phyloP scores from a whole-genome alignment of 441 rosid species.

The Adansonia gregorii region DNA sequence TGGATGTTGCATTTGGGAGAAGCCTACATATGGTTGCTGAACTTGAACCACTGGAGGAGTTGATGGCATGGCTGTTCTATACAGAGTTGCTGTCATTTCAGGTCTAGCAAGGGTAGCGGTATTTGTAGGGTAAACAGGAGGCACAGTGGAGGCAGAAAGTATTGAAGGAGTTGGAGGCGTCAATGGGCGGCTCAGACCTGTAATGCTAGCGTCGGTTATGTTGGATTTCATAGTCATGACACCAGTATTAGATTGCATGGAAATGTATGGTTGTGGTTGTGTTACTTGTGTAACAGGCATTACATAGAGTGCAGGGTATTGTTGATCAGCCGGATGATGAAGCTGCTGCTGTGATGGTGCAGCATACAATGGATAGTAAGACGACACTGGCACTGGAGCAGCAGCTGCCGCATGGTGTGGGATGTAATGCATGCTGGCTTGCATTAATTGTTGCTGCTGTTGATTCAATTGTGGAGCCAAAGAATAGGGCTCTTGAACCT shows the following conservation, averaged over 20 bases:
- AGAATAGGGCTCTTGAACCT: conserved; percentile 36
- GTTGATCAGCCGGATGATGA: conserved; percentile 43
- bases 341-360: conserved; percentile 34
- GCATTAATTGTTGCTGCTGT: conserved; percentile 36
- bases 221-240: conserved; percentile 19
- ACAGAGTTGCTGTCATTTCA: conserved; percentile 41
- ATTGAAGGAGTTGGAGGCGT: conserved; percentile 30
- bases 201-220: conserved; percentile 18
- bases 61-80: conserved; percentile 36
- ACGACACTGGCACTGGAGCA: conserved; percentile 37
- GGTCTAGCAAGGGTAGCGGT: conserved; percentile 36
- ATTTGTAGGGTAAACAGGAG: conserved; percentile 42
- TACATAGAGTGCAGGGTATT: conserved; percentile 53
- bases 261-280: conserved; percentile 49
- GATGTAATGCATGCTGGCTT: conserved; percentile 50
- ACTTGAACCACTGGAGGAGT: conserved; percentile 42
- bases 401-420: conserved; percentile 38
- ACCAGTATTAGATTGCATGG: conserved; percentile 37
- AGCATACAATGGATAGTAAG: conserved; percentile 56
- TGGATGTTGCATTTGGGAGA: conserved; percentile 47
- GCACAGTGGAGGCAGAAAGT: conserved; percentile 25
- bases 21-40: conserved; percentile 51
- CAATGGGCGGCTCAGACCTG: conserved; percentile 26
- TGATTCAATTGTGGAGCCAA: conserved; percentile 35
- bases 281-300: conserved; percentile 50